phyloP scores from a whole-genome alignment of 768 basidiomycete genomes.

The Lyophyllum semitale region DNA sequence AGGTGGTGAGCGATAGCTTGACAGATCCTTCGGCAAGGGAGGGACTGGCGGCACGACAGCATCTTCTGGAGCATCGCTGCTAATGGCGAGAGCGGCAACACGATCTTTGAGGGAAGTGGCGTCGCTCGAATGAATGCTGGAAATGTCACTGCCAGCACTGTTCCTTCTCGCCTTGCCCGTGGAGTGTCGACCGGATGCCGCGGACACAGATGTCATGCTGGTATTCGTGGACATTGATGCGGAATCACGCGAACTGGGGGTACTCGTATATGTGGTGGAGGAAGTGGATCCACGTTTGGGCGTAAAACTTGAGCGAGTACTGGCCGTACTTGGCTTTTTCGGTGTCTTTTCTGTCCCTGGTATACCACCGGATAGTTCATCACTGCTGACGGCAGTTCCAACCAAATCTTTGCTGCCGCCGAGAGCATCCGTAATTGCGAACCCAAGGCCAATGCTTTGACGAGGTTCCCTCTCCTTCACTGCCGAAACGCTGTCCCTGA shows the following conservation, averaged over 20 bases:
- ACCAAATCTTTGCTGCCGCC: conserved; percentile 44
- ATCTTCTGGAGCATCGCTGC: conserved; percentile 63
- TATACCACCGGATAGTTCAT: conserved; percentile 51
- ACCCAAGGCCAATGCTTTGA: conserved; percentile 33
- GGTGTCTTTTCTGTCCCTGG: conserved; percentile 60
- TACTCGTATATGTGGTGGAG: conserved; percentile 83
- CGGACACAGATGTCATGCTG: conserved; percentile 76
- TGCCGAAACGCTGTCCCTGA: conserved; percentile 38
- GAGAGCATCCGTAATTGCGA: conserved; percentile 31
- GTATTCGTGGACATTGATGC: conserved; percentile 79
- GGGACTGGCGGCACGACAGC: conserved; percentile 87
- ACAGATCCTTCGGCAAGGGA: conserved; percentile 87
- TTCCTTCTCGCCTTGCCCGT: conserved; percentile 70
- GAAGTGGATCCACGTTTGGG: conserved; percentile 88
- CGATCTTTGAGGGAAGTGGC: conserved; percentile 67
- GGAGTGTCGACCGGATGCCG: conserved; percentile 71
- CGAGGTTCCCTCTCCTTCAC: conserved; percentile 51
- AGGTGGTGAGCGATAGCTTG: conserved; percentile 73
- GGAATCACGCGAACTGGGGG: conserved; percentile 85
- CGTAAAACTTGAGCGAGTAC: conserved; percentile 73
- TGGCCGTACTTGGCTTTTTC: conserved; percentile 60
- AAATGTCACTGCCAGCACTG: conserved; percentile 86
- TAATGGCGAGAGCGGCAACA: conserved; percentile 57
- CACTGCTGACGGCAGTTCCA: conserved; percentile 53
- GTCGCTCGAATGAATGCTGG: conserved; percentile 73